A percentile compares a stretch with the other conserved stretches of the same genome.
Conservation (phyloP, 164 flowering plant genomes). For the Akebia trifoliata region DNA sequence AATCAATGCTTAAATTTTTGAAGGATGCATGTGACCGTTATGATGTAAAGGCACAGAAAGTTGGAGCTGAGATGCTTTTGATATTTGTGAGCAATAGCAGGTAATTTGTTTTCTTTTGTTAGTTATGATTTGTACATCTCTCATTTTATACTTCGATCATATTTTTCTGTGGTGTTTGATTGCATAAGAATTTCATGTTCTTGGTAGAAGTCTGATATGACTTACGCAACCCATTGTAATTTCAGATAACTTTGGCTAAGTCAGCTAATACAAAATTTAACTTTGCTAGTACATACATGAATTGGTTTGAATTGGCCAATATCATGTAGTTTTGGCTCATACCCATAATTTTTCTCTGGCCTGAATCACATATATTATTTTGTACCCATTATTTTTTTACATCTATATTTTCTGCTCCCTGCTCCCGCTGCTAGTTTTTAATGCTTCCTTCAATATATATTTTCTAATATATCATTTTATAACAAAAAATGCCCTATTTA, state of each 20-base stretch:
- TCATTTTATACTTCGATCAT: neutral
- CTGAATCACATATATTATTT: too few relatives aligned
- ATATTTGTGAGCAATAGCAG: slow-evolving; percentile 42
- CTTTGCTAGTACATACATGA: neutral
- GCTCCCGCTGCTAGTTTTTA: too few relatives aligned
- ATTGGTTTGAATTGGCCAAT: neutral
- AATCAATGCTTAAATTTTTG: slow-evolving; percentile 45
- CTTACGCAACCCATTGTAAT: neutral
- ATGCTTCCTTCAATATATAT: too few relatives aligned
- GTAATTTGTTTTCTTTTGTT: slow-evolving; percentile 28
- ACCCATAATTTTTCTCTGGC: too few relatives aligned
- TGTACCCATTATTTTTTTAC: too few relatives aligned
- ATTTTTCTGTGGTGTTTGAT: neutral
- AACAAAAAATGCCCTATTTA: neutral
- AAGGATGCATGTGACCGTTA: slow-evolving; percentile 37
- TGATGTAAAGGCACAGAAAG: slow-evolving; percentile 43
- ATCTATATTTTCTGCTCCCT: too few relatives aligned
- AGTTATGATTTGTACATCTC: neutral
- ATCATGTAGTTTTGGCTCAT: neutral
- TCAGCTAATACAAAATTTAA: neutral
- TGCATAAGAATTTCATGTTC: neutral
- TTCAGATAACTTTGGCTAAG: neutral
- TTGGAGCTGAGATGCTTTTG: slow-evolving; percentile 45
- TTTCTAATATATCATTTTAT: neutral
- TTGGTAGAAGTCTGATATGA: neutral